Evolutionary conservation across 2,329 filamentous ascomycete species (phyloP), one percentile per base, ranked within the genome.

Genomic region (Coniella lustricola): DNA sequence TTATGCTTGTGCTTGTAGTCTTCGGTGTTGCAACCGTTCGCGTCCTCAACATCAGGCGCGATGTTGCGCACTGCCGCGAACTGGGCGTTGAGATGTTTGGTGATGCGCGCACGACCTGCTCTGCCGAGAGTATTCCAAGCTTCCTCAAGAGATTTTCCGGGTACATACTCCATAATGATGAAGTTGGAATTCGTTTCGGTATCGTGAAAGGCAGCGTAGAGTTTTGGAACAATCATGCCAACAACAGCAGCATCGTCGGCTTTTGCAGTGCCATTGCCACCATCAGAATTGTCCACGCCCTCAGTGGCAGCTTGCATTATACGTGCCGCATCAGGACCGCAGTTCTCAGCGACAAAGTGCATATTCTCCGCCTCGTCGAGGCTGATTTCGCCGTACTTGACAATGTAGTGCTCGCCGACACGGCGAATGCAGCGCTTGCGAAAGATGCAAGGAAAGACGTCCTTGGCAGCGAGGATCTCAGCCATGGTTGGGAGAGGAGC

Each of bases 131-230:
- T 31, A 3, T 18, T 7, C 41, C 32, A 44, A 13, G 10, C 18
- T 4, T 1, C 9, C 18, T 44, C 41, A 7, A 35, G 18, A 10
- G 32, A 35, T 31, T 4, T n/a, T 8, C 41, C 41, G 7, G 14
- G 31, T 3, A 44, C 18, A 14, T 44, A 44, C 18, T 44, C 41
- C 41, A 44, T 44, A 31, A 44, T 35, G 32, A 44, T 44, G 31
- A 35, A 36, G 32, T 33, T 44, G 7, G 31, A 10, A 3, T 14
- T n/a, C 5, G 41, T 44, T 2, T 35, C 10, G 3, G 21, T 18
- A 21, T 44, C 31, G 18, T 18, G 32, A 32, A 44, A 44, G 32
- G 41, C 41, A 14, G 41, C 41, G 32, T 35, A 44, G 3, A 44
- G 41, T 31, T 16, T 44, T 4, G 41, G 41, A n/a, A 35, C 3